Evolutionary conservation across 2,329 filamentous ascomycete genomes (phyloP).

Genomic region (Botrytis pseudocinerea): DNA sequence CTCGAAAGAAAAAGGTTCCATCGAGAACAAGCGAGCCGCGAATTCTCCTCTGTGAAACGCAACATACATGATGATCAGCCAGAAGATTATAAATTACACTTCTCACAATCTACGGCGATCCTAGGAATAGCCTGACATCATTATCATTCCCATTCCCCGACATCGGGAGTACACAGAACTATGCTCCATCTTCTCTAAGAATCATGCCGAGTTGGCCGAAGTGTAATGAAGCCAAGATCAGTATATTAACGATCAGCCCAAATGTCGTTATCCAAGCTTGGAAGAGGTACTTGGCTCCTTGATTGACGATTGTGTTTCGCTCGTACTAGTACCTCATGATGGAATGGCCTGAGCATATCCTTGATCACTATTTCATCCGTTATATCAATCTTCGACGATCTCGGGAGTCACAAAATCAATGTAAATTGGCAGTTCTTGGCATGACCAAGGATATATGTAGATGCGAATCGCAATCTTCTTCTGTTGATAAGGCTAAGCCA

Average conservation of each 20-base stretch:
- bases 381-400: not conserved
- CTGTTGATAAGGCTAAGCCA: not conserved
- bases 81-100: not conserved
- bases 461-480: not conserved
- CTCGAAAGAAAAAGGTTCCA: too few relatives aligned
- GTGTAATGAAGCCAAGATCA: not conserved
- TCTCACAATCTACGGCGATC: not conserved
- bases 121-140: not conserved
- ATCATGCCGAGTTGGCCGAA: not conserved
- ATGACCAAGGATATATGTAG: not conserved
- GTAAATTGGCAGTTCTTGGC: not conserved
- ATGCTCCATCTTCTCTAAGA: not conserved
- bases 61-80: not conserved
- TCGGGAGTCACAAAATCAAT: not conserved
- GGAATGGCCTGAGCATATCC: not conserved
- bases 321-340: not conserved
- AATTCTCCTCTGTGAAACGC: not conserved
- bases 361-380: not conserved
- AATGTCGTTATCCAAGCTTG: not conserved
- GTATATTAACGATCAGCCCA: not conserved
- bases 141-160: not conserved
- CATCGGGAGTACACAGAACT: not conserved
- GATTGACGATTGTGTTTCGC: not conserved
- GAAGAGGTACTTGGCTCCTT: not conserved
- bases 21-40: not conserved